Evolutionary conservation across 495 filamentous ascomycete species (phyloP).

Genomic region (Terfezia boudieri): DNA sequence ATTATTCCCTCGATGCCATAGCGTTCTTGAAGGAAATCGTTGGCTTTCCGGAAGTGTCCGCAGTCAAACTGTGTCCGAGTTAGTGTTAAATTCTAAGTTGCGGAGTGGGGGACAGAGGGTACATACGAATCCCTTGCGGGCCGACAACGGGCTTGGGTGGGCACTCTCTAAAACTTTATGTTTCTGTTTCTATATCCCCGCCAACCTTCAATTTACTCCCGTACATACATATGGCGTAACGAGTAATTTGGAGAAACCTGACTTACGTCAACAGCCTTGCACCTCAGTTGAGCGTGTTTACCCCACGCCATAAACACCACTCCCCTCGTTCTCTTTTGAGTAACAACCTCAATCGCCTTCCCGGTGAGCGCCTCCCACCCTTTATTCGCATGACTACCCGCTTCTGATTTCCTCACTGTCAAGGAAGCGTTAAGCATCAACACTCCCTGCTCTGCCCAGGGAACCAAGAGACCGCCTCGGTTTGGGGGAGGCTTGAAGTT

Average conservation of each 20-base stretch:
- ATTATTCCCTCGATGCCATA: constrained; percentile 65
- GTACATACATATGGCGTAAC: too few relatives aligned
- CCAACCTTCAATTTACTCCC: too few relatives aligned
- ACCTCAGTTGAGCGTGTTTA: constrained; percentile 49
- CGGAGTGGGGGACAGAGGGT: neutral
- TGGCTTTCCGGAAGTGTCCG: constrained; percentile 68
- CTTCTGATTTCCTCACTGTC: constrained; percentile 69
- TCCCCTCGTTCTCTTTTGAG: constrained; percentile 44
- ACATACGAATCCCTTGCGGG: constrained; percentile 46
- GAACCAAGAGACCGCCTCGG: constrained; percentile 56
- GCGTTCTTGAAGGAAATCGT: constrained; percentile 58
- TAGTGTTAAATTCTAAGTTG: neutral
- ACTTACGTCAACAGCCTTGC: constrained; percentile 37
- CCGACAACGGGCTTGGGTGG: constrained; percentile 81
- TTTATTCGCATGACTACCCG: constrained; percentile 56
- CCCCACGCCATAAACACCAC: constrained; percentile 96
- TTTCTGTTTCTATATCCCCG: constrained; percentile 21
- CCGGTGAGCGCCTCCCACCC: constrained; percentile 92
- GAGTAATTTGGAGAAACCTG: neutral
- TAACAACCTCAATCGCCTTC: constrained; percentile 67
- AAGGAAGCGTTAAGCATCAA: constrained; percentile 82
- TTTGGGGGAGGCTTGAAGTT: constrained; percentile 50
- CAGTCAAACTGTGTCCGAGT: constrained; percentile 41
- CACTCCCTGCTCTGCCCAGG: constrained; percentile 84
- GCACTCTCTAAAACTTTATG: constrained; percentile 66